Percentiles rank a stretch among this genome's conserved stretches.
Conservation (phyloP, 2,329 filamentous ascomycete genomes). For the Beauveria varroae region DNA sequence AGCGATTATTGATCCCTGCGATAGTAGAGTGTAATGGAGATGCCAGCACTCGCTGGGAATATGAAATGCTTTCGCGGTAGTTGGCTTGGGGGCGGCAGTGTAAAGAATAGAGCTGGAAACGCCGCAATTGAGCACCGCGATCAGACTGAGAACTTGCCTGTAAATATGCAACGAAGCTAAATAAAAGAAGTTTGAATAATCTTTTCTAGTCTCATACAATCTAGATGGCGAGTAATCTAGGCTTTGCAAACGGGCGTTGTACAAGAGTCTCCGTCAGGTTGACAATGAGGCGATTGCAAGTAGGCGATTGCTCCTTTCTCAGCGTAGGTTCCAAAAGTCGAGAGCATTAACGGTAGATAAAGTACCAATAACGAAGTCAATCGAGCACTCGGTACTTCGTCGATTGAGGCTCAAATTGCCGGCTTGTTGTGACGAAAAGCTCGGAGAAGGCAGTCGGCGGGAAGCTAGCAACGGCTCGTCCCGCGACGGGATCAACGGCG, state of each 20-base stretch:
- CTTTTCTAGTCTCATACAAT: not conserved
- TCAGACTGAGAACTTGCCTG: not conserved
- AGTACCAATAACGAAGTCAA: not conserved
- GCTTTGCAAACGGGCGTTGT: not conserved
- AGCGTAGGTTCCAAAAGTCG: not conserved
- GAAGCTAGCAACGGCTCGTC: slow-evolving; percentile 8
- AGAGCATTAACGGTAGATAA: not conserved
- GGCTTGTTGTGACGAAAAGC: not conserved
- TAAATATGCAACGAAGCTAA: not conserved
- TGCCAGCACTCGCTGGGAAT: not conserved
- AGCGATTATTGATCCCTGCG: not conserved
- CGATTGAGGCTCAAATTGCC: not conserved
- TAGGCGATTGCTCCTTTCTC: not conserved
- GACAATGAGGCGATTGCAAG: not conserved
- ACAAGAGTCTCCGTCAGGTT: not conserved
- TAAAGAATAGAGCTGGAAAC: not conserved
- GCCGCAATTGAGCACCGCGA: not conserved
- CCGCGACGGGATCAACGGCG: slow-evolving; percentile 4
- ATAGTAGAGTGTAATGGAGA: not conserved
- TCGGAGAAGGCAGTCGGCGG: not conserved
- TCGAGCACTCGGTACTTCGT: not conserved
- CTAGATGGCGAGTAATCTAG: not conserved
- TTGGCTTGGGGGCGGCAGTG: too few species aligned
- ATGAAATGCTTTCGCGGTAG: not conserved
- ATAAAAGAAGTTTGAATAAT: not conserved